Base-by-base conservation (phyloP, 371 early-diverging fungal genomes). In the Mucor saturninus region DNA sequence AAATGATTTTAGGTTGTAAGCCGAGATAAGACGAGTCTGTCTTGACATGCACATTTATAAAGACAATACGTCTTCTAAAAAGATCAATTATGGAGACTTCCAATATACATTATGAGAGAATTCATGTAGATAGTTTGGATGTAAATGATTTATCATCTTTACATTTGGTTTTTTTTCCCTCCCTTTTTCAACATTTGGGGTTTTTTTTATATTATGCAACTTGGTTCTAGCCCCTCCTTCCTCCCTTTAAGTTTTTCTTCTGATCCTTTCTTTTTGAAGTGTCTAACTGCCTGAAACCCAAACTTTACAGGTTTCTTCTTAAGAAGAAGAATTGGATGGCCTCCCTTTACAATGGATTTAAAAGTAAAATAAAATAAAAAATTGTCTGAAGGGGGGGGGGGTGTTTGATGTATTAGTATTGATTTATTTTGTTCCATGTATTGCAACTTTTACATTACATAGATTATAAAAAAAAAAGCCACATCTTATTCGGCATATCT, bases 401-500 rank as follows among this genome's bases (percentile, higher is more conserved):
- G 21, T 21, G 21, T 21, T 21, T 21, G 21, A 21, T 21, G 21
- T 21, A 21, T 21, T 21, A 21, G 0, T 1, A 21, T 21, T 21
- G 21, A 21, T 21, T 21, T 21, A 21, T 21, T 21, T 21, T 21
- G 1, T 21, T 21, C 21, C 21, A 46, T 46, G 46, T 46, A 46
- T 46, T 7, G 1, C 21, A n/a, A 46, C 26, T 21, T 46, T 21
- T 8, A 46, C 9, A 21, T 46, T 21, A 46, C 46, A 46, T 21
- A 46, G 2, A 7, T 4, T 21, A 21, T 4, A 46, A 46, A 21
- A 21, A 21, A 21, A 21, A 21, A 46, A 8, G 46, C 21, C 46
- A 46, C 46, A 46, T 46, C 46, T 46, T 21, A 46, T 46, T 46
- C 46, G 46, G 46, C 46, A 46, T 46, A 46, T 46, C 46, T 46